Base-by-base conservation (phyloP, 1,139 yeast species). In the Blastobotrys serpentis region DNA sequence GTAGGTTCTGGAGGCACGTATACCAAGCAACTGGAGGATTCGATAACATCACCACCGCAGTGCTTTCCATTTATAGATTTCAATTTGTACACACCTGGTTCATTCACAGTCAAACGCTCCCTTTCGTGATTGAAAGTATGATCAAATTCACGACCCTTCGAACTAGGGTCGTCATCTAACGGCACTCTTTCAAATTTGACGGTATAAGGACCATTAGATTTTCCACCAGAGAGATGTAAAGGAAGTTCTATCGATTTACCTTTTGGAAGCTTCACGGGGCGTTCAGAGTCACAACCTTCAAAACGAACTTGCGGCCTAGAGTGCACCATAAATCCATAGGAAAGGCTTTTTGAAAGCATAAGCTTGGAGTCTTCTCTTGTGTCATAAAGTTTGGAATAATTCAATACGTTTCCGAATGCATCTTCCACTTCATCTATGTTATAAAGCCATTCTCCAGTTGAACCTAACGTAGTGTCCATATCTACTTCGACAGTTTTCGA, bases 351-450 rank as follows among this genome's bases (percentile, higher is more conserved):
- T 1, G 60, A 48, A 36, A 51, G 47, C 45, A 56, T 45, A 25
- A 57, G 50, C 19, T 55, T 52, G n/a, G 59, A 52, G 39, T 58
- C 54, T 22, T 56, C 56, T 10, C 59, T 14, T 72, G 75, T 55
- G 69, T 56, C 55, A 43, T 58, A 55, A 16, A 60, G 52, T 17
- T 51, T 54, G 1, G 75, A 75, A 57, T 81, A 87, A 49, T 77
- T 75, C 49, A 81, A 77, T 1, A 69, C 57, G 58, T 86, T 86
- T 0, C 96, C 96, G 52, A 87, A 72, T 1, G 84, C 85, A 66
- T 90, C 97, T 7, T 75, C 75, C 4, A 89, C 76, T 53, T 79
- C 80, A 40, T 80, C 78, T 39, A 90, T 74, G 44, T 79, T 79
- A 60, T 86, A 88, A 33, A 78, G 75, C 64, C 86, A 75, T 17